Percentiles rank a stretch among this genome's conserved stretches.
Conservation (phyloP, 139 green algal species). For the Asterochloris sp. region DNA sequence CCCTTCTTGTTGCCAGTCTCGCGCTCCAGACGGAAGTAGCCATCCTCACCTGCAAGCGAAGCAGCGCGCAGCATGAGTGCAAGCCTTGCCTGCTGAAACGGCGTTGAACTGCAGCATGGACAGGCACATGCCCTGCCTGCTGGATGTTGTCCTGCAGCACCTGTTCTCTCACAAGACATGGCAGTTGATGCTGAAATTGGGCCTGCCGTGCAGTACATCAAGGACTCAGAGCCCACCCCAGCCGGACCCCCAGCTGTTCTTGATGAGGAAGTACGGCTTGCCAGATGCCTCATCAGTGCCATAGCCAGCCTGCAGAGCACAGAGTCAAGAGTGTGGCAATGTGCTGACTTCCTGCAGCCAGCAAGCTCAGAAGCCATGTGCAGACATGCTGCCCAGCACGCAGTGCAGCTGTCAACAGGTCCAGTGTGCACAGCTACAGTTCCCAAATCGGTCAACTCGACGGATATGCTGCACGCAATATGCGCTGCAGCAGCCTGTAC, state of each 20-base stretch:
- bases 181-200: no score
- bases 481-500: background rate
- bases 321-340: no score
- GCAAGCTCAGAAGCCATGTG: background rate
- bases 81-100: background rate
- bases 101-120: background rate
- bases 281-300: constrained; percentile 3
- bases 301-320: no score
- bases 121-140: constrained; percentile 22
- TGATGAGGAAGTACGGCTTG: constrained; percentile 76
- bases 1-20: constrained; percentile 28
- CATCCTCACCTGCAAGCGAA: constrained; percentile 24
- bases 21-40: constrained; percentile 72
- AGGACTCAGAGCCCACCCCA: no score
- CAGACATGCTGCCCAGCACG: background rate
- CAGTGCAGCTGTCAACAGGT: background rate
- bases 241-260: constrained; percentile 87
- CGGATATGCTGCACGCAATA: background rate
- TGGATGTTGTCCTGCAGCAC: no score
- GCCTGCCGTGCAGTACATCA: no score
- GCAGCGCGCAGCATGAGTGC: background rate
- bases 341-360: background rate
- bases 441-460: background rate
- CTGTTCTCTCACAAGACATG: no score
- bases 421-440: background rate